Evolutionary conservation across 1,284 basidiomycete genomes (phyloP).

Genomic region (Thelephora terrestris): DNA sequence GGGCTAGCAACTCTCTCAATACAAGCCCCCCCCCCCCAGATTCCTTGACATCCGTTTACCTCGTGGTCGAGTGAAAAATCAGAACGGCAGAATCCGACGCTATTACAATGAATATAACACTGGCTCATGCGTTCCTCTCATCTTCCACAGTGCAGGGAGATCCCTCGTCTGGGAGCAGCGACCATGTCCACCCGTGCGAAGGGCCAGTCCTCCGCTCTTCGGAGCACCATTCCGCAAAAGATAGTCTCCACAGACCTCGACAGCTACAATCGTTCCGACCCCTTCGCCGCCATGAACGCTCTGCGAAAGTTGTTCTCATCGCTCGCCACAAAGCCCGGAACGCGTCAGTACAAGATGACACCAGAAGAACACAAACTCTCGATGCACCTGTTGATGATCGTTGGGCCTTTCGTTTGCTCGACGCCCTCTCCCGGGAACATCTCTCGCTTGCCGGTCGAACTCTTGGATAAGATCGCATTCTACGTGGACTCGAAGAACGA

Average conservation of each 20-base stretch:
- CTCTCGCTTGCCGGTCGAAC: conserved; percentile 50
- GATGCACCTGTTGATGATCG: conserved; percentile 44
- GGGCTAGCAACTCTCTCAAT: no score
- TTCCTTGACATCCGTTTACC: no score
- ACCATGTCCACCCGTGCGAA: no score
- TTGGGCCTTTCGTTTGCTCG: conserved; percentile 54
- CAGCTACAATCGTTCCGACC: conserved; percentile 47
- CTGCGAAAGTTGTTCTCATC: conserved; percentile 40
- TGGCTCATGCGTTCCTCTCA: no score
- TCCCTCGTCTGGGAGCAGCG: no score
- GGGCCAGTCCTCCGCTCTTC: no score
- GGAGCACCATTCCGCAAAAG: neutral
- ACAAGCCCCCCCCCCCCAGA: no score
- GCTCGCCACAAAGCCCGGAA: conserved; percentile 42
- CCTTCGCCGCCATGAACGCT: conserved; percentile 43
- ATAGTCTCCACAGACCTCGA: conserved; percentile 24
- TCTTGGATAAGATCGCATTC: conserved; percentile 46
- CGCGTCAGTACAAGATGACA: conserved; percentile 43
- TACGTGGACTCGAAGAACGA: conserved; percentile 42
- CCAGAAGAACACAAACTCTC: conserved; percentile 49
- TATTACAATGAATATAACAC: no score
- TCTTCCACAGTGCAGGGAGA: no score
- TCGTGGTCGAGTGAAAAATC: no score
- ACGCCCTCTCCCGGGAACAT: conserved; percentile 34
- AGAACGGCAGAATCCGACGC: no score